These are phyloP conservation scores for Xylaria cubensis DNA, from an alignment of 495 filamentous ascomycete species.

Conservation along the genomic window DNA sequence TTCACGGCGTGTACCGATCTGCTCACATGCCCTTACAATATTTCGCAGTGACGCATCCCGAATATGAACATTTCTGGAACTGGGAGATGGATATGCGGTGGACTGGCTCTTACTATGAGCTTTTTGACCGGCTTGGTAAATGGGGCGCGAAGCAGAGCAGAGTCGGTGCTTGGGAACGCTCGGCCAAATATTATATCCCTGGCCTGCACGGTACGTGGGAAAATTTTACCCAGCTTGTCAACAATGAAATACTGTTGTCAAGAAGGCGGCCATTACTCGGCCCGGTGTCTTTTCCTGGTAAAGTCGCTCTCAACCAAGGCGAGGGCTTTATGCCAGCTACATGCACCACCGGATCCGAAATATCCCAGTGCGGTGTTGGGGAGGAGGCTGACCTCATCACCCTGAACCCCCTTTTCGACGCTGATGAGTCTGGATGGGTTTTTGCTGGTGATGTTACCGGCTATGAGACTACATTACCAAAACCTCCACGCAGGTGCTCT, in stretches of 20 bases:
- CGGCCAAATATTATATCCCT: conserved; percentile 89
- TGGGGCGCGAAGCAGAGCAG: conserved; percentile 85
- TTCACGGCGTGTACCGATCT: conserved; percentile 90
- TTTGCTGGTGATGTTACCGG: conserved; percentile 86
- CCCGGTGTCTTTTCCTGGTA: conserved; percentile 67
- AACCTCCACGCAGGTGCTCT: conserved; percentile 79
- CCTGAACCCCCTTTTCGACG: conserved; percentile 93
- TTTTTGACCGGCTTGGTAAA: conserved; percentile 74
- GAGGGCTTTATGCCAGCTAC: conserved; percentile 61
- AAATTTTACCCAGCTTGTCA: conserved; percentile 69
- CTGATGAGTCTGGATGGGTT: conserved; percentile 84
- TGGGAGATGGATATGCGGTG: conserved; percentile 98
- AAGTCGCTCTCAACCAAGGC: conserved; percentile 63
- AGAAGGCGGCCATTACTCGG: conserved; percentile 78
- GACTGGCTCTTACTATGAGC: conserved; percentile 91
- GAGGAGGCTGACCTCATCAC: conserved; percentile 95
- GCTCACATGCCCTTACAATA: conserved; percentile 91
- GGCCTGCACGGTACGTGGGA: conserved; percentile 85
- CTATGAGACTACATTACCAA: conserved; percentile 68
- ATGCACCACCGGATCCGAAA: conserved; percentile 67
- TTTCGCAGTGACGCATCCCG: conserved; percentile 86
- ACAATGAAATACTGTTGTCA: conserved; percentile 56
- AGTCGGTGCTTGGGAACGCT: conserved; percentile 88
- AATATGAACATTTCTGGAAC: conserved; percentile 96
- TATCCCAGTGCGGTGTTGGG: conserved; percentile 80